Evolutionary conservation across 805 yeast species (phyloP), one percentile per base, ranked within the genome.

Genomic region (Saccharomycopsis babjevae): DNA sequence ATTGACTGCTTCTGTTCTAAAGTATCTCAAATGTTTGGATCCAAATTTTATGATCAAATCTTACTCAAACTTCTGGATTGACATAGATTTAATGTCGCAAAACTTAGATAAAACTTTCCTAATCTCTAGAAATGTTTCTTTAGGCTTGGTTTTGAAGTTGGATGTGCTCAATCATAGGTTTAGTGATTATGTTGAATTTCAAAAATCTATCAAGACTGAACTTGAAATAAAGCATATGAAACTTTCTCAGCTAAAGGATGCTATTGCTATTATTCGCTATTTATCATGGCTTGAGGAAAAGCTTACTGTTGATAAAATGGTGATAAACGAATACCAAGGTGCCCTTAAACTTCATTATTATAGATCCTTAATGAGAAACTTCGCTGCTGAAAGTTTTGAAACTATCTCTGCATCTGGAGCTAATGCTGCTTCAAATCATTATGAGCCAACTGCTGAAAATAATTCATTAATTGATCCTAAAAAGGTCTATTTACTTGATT

Each of bases 351-450:
- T 79, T 11, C 75, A 74, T 59, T 64, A 73, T 10, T 76, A 80
- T 56, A 71, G 85, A 58, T 64, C 73, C 1, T 63, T 71, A 34
- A 73, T 74, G 63, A 78, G 79, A 10, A 73, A 79, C 64, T 83
- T 80, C 67, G 78, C 74, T 22, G 94, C 92, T 0, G 78, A 83
- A 54, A 84, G 90, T 2, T 88, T 88, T 71, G 84, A 82, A 57
- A 87, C 94, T 0, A 87, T 88, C 56, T 83, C 89, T 58, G 82
- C 91, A 5, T 77, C 89, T 1, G 94, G 93, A 0, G 76, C 89
- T 13, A 88, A 87, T 69, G 88, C 89, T 8, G 88, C 94, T 1
- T 76, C 88, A 36, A 85, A 88, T 63, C 96, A 88, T 70, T 88
- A 88, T 70, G 74, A 83, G 50, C 94, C 96, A 3, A 66, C 70